Evolutionary conservation across 2,329 filamentous ascomycete genomes (phyloP), one percentile per base, ranked within the genome.

Genomic region (Pleoardoris graminearum): DNA sequence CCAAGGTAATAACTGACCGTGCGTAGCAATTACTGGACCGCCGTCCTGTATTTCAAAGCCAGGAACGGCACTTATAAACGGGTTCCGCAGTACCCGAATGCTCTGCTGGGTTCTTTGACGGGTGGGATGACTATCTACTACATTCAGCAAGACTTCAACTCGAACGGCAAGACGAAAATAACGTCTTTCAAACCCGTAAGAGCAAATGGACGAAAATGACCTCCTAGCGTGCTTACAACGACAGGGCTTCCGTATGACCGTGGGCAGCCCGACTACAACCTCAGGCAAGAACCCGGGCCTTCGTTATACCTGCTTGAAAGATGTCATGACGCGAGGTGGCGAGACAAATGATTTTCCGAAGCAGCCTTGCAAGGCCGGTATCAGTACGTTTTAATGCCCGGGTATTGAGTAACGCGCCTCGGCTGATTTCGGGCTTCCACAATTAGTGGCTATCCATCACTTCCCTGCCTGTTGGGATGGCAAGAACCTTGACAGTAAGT

Each of bases 401-500:
- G n/a, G n/a, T n/a, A n/a, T n/a, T n/a, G n/a, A n/a, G n/a, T n/a
- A n/a, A n/a, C n/a, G n/a, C n/a, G n/a, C n/a, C n/a, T n/a, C n/a
- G n/a, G n/a, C n/a, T n/a, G n/a, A n/a, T n/a, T n/a, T n/a, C n/a
- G n/a, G n/a, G n/a, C n/a, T n/a, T n/a, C n/a, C n/a, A n/a, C n/a
- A n/a, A n/a, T n/a, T n/a, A n/a, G 65, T 68, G 65, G 65, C 62
- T 7, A 61, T 62, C 1, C 62, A 66, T 27, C 63, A 67, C 48
- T 67, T 66, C 38, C 63, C 59, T 1, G 36, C 62, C 32, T 65
- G 55, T 30, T 89, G 88, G 80, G 82, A 90, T 71, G 86, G 85
- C 37, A 72, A 75, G 49, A 71, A 79, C 42, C 78, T 80, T 38
- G 84, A 82, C 51, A 36, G 30, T 45, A 7, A 45, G 43, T 36